phyloP scores from a whole-genome alignment of 306 rosid species.

The Myrica gale region DNA sequence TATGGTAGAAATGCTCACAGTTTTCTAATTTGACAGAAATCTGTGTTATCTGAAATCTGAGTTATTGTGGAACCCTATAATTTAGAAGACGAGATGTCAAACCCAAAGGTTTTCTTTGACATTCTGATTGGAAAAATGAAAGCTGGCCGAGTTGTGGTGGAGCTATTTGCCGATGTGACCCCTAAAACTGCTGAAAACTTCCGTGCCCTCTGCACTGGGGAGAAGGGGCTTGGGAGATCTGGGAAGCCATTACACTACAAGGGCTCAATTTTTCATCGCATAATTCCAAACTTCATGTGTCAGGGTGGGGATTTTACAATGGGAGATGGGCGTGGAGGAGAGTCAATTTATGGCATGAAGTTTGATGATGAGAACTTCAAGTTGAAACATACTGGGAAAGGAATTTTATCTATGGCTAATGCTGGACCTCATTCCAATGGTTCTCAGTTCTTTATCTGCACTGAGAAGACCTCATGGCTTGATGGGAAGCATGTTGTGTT shows the following conservation, averaged over 20 bases:
- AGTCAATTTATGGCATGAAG: conserved; percentile 70
- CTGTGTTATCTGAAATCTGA: background rate
- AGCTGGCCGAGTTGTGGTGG: conserved; percentile 78
- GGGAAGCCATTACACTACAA: conserved; percentile 73
- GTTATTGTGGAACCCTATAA: background rate
- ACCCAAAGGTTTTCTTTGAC: conserved; percentile 84
- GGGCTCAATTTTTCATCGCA: conserved; percentile 75
- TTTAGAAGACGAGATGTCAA: conserved; percentile 42
- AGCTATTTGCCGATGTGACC: conserved; percentile 62
- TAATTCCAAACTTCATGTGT: conserved; percentile 79
- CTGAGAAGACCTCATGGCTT: conserved; percentile 61
- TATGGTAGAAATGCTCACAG: background rate
- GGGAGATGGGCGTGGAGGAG: conserved; percentile 90
- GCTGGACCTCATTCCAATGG: conserved; percentile 74
- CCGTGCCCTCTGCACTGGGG: conserved; percentile 84
- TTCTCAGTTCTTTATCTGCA: conserved; percentile 82
- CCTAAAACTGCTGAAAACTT: conserved; percentile 92
- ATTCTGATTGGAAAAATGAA: conserved; percentile 68
- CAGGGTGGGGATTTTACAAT: conserved; percentile 86
- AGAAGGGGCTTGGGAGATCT: conserved; percentile 58
- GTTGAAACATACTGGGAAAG: conserved; percentile 72
- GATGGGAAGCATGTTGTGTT: conserved; percentile 90
- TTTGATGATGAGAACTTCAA: conserved; percentile 76
- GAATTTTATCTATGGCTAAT: conserved; percentile 88
- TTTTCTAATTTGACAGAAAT: background rate